phyloP scores from a whole-genome alignment of 2,329 filamentous ascomycete species.

The Trichoderma asperellum region DNA sequence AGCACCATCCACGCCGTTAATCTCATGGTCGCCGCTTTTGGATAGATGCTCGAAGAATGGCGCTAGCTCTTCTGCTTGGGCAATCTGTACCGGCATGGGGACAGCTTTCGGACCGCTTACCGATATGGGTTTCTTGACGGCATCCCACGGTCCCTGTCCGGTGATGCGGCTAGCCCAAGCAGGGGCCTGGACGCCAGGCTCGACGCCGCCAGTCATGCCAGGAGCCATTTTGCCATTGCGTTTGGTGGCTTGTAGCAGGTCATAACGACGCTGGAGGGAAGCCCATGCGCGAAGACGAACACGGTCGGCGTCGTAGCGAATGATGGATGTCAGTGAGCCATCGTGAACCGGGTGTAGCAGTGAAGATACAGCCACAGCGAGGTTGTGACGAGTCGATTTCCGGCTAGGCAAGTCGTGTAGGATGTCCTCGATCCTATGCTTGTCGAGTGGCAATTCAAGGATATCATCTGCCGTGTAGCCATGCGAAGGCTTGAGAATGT shows the following conservation, averaged over 20 bases:
- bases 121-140: slow-evolving; percentile 39
- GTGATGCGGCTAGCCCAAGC: slow-evolving; percentile 42
- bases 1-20: slow-evolving; percentile 35
- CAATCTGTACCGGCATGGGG: slow-evolving; percentile 43
- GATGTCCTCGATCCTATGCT: slow-evolving; percentile 38
- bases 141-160: slow-evolving; percentile 43
- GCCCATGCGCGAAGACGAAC: slow-evolving; percentile 45
- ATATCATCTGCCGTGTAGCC: slow-evolving; percentile 44
- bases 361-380: slow-evolving; percentile 40
- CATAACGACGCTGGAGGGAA: slow-evolving; percentile 43
- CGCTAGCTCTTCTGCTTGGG: slow-evolving; percentile 39
- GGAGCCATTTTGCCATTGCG: slow-evolving; percentile 39
- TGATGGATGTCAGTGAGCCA: slow-evolving; percentile 43
- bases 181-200: slow-evolving; percentile 40
- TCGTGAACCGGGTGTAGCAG: slow-evolving; percentile 43
- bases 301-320: slow-evolving; percentile 45
- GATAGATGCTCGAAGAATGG: slow-evolving; percentile 43
- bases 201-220: slow-evolving; percentile 40
- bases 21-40: slow-evolving; percentile 39
- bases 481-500: slow-evolving; percentile 40
- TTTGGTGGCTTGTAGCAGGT: slow-evolving; percentile 40
- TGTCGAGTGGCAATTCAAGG: slow-evolving; percentile 40
- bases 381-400: slow-evolving; percentile 39
- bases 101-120: slow-evolving; percentile 39
- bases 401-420: slow-evolving; percentile 44